Percentiles rank a stretch among this genome's conserved stretches.
Evolutionary conservation across 192 early-diverging fungal genomes (phyloP).

Genomic region (Coemansia sp.): DNA sequence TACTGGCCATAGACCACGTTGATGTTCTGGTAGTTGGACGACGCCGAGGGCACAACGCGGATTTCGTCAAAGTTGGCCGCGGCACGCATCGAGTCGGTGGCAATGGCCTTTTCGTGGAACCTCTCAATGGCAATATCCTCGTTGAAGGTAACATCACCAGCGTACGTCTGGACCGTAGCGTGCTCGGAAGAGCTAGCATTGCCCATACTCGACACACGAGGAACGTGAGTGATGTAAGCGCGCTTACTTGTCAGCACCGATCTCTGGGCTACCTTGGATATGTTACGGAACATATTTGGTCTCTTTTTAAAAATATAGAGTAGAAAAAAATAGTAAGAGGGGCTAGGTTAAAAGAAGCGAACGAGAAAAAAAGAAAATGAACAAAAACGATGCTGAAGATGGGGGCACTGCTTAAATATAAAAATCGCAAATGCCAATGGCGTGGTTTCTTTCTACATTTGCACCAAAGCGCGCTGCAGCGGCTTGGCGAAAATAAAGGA

Average conservation of each 20-base stretch:
- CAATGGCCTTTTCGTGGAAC: conserved; percentile 53
- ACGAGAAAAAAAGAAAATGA: not conserved
- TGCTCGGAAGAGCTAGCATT: conserved; percentile 35
- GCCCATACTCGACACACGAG: conserved; percentile 47
- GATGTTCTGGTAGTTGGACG: conserved; percentile 42
- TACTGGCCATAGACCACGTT: conserved; percentile 44
- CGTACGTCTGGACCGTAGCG: conserved; percentile 27
- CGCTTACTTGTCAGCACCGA: conserved; percentile 8
- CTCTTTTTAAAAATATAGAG: conserved; percentile 11
- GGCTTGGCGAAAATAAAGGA: conserved; percentile 1
- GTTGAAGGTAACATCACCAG: conserved; percentile 45
- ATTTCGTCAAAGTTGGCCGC: conserved; percentile 44
- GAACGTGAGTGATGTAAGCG: conserved; percentile 33
- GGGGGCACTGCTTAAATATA: conserved; percentile 2
- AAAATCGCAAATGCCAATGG: not conserved
- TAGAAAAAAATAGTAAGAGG: conserved; percentile 10
- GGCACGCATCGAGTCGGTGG: conserved; percentile 46
- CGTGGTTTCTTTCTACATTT: conserved; percentile 2
- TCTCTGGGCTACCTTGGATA: conserved; percentile 14
- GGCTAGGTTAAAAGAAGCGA: not conserved
- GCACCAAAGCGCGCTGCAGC: not conserved
- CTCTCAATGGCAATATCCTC: conserved; percentile 51
- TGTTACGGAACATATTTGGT: conserved; percentile 25
- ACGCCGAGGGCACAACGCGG: conserved; percentile 44
- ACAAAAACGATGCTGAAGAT: not conserved